Percentiles rank a stretch among this genome's conserved stretches.
Evolutionary conservation across 1,139 yeast species (phyloP).

Genomic region (Diutina rugosa): DNA sequence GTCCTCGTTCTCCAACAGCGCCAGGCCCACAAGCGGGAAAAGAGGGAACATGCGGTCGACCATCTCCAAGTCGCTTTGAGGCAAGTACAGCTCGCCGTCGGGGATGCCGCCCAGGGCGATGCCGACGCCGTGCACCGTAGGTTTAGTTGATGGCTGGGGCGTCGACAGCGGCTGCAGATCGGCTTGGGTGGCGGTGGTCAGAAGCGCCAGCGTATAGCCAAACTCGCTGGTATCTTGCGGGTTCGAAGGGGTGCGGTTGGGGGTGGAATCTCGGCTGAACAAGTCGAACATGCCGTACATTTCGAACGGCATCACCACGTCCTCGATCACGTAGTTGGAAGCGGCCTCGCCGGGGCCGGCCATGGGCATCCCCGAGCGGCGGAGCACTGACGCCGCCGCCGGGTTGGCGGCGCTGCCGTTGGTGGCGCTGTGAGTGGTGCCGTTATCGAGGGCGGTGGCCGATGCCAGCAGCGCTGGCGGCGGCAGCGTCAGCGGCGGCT

Average conservation of each 20-base stretch:
- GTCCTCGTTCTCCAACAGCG: slow-evolving; percentile 19
- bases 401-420: background rate
- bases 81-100: background rate
- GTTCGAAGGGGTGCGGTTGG: background rate
- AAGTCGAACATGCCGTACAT: slow-evolving; percentile 12
- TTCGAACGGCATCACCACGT: slow-evolving; percentile 20
- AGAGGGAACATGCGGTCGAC: slow-evolving; percentile 29
- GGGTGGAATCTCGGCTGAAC: background rate
- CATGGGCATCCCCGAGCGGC: background rate
- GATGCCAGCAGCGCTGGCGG: background rate
- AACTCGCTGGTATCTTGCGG: background rate
- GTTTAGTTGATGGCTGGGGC: background rate
- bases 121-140: background rate
- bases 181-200: background rate
- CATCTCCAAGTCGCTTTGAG: background rate
- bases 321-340: slow-evolving; percentile 21
- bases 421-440: background rate
- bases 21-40: slow-evolving; percentile 37
- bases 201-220: background rate
- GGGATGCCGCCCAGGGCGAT: background rate
- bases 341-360: slow-evolving; percentile 8
- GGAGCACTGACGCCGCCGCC: background rate
- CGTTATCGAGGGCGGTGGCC: background rate
- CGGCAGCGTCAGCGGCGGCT: background rate
- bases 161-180: background rate